Evolutionary conservation across 164 flowering plant genomes (phyloP), one percentile per base, ranked within the genome.

Genomic region (Vitis labrusca): DNA sequence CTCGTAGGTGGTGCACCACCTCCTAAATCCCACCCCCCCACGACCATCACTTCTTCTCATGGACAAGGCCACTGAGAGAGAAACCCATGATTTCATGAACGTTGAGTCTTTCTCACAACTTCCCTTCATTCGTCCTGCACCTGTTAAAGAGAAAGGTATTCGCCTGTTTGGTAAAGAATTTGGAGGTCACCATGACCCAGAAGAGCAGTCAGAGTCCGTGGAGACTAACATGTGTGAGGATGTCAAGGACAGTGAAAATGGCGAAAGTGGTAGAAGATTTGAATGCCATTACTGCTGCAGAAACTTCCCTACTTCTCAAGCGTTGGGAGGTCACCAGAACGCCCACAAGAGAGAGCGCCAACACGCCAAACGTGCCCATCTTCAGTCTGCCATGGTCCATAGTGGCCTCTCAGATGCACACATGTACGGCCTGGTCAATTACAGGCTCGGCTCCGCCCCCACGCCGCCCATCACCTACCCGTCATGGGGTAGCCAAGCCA

Each of bases 271-370:
- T 23, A 70, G 93, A 13, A 83, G 86, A 67, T 94, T 94, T 66
- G 97, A 91, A 73, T 94, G 99, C 66, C 98, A 92, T 59, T 94
- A 92, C 63, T 94, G 98, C 63, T 91, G 89, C 64, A 62, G 98
- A 56, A 94, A 84, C 78, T 92, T 94, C 81, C 97, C 97, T 1
- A 94, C 97, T 2, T 92, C 98, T 0, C 98, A 94, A 73, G 98
- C 97, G 16, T 69, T 94, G 19, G 98, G 97, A 5, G 97, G 98
- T 50, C 98, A 94, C 77, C 98, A 94, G 65, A 94, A 94, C 81
- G 98, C 98, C 0, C 98, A 94, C 78, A 92, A 91, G 76, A 77
- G 97, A 29, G 97, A 94, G 72, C 83, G 97, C 10, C 98, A 92
- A 67, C 90, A 89, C 69, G 97, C 93, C 2, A 92, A 92, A 57